Evolutionary conservation across 140 eudicot genomes (phyloP).

Genomic region (Oenanthe javanica): DNA sequence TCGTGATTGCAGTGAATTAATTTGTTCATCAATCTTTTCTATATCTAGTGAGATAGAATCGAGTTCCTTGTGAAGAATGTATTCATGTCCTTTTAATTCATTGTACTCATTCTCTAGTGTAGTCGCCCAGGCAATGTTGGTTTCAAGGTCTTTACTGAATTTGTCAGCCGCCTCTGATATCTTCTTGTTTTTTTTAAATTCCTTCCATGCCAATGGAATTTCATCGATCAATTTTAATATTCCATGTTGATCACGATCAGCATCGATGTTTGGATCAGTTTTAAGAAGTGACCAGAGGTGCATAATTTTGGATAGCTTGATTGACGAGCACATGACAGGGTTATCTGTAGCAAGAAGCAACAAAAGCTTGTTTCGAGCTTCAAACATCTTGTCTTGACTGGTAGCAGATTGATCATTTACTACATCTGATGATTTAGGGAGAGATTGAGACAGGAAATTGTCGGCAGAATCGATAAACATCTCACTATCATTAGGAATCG

Average conservation of each 20-base stretch:
- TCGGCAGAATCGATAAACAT: slow-evolving; percentile 12
- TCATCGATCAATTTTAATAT: slow-evolving; percentile 17
- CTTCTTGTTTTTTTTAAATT: slow-evolving; percentile 9
- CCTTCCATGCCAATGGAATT: slow-evolving; percentile 13
- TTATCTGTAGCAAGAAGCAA: slow-evolving; percentile 14
- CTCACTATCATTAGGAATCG: slow-evolving; percentile 12
- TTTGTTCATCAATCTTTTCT: slow-evolving; percentile 16
- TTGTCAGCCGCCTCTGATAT: slow-evolving; percentile 10
- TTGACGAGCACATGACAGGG: slow-evolving; percentile 12
- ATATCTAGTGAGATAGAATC: neutral
- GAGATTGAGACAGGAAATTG: slow-evolving; percentile 12
- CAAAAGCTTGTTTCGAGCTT: slow-evolving; percentile 15
- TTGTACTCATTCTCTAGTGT: slow-evolving; percentile 7
- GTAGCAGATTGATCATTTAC: neutral
- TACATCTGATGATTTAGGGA: neutral
- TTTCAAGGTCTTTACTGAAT: slow-evolving; percentile 15
- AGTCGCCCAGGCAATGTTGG: slow-evolving; percentile 4
- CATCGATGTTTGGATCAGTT: slow-evolving; percentile 3
- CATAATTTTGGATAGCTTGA: slow-evolving; percentile 4
- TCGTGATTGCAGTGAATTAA: slow-evolving; percentile 4
- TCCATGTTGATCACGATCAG: slow-evolving; percentile 1
- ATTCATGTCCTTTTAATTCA: neutral
- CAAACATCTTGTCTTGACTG: neutral
- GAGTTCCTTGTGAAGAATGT: slow-evolving; percentile 6
- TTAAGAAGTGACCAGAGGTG: slow-evolving; percentile 4